These are phyloP conservation scores for Alternaria brassicicola DNA, from an alignment of 2,329 filamentous ascomycete genomes.

Conservation along the genomic window DNA sequence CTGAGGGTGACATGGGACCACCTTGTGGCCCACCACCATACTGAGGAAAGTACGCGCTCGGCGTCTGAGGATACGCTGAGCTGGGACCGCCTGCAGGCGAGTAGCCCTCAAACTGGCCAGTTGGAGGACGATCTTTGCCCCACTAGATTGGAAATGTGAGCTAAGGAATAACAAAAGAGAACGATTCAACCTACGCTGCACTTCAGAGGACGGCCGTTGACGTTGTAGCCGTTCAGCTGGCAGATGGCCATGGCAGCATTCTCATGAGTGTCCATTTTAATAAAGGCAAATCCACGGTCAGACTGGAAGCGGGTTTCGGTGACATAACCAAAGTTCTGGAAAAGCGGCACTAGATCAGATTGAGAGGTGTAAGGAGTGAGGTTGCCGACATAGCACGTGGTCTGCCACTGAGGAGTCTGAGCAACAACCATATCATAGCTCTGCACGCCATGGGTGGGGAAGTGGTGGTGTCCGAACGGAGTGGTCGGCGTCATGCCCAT, in stretches of 20 bases:
- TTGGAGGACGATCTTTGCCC: conserved; percentile 98
- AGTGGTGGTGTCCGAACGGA: conserved; percentile 95
- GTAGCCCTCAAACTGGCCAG: conserved; percentile 80
- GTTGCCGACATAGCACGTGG: conserved; percentile 97
- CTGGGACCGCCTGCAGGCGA: conserved; percentile 75
- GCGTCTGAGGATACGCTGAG: conserved; percentile 77
- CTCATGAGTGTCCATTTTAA: conserved; percentile 99
- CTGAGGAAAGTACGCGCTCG: conserved; percentile 87
- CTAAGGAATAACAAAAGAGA: conserved; percentile 26
- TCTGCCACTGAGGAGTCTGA: conserved; percentile 97
- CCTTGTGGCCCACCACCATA: conserved; percentile 72
- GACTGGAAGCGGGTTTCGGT: conserved; percentile 98
- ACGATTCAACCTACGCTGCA: conserved; percentile 80
- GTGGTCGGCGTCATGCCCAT: conserved; percentile 99
- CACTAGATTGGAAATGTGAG: conserved; percentile 66
- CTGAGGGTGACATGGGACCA: conserved; percentile 65
- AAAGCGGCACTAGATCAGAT: conserved; percentile 94
- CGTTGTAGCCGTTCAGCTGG: conserved; percentile 96
- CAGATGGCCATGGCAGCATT: conserved; percentile 99
- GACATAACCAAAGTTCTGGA: conserved; percentile 98
- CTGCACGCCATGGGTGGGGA: conserved; percentile 93
- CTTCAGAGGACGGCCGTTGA: conserved; percentile 95
- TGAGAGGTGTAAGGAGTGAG: conserved; percentile 97
- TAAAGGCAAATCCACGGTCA: conserved; percentile 95
- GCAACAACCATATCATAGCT: conserved; percentile 97